Evolutionary conservation across 768 basidiomycete species (phyloP).

Genomic region (Tulasnella calospora): DNA sequence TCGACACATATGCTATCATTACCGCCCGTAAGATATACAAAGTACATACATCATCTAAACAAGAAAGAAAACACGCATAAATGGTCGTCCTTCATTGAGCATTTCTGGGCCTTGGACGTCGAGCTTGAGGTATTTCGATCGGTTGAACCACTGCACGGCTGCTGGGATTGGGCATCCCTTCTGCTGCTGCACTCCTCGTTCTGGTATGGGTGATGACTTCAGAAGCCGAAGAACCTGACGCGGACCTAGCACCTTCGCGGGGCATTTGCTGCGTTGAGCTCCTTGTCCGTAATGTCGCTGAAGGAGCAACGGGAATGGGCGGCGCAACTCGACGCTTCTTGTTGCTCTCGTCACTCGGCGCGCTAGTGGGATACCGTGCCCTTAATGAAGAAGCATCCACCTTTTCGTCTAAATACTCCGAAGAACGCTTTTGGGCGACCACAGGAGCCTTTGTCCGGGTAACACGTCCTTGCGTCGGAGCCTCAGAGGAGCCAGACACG

Average conservation of each 20-base stretch:
- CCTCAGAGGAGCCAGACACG: background rate
- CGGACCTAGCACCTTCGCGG: background rate
- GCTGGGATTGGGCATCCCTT: background rate
- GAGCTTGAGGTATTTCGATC: background rate
- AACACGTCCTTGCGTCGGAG: background rate
- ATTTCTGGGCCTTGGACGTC: background rate
- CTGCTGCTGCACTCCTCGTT: background rate
- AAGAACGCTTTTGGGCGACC: conserved; percentile 17
- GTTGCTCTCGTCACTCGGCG: background rate
- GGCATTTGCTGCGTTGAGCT: background rate
- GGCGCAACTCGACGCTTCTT: conserved; percentile 14
- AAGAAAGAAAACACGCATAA: background rate
- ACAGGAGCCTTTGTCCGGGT: background rate
- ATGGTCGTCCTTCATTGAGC: background rate
- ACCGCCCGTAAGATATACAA: background rate
- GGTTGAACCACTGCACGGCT: background rate
- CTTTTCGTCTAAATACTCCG: conserved; percentile 1
- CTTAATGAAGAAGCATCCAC: background rate
- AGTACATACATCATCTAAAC: background rate
- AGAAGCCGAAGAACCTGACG: background rate
- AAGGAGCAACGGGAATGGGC: background rate
- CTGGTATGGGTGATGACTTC: background rate
- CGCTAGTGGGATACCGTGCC: background rate
- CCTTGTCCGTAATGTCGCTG: background rate
- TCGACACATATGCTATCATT: background rate